Base-by-base conservation (phyloP, 805 yeast species). In the Wickerhamomyces rabaulensis region DNA sequence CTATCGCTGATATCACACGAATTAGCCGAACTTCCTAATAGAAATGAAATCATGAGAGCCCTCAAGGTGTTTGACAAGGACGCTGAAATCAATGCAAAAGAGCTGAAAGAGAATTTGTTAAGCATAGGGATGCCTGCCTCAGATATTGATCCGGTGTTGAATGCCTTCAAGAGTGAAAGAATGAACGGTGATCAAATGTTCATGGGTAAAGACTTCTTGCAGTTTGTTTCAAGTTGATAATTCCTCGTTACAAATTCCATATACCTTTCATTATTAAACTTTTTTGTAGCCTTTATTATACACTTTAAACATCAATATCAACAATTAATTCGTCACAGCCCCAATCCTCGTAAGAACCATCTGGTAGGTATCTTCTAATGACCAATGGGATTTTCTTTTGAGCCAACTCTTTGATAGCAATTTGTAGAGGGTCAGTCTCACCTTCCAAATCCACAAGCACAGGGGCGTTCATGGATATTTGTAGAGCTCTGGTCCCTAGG, bases 341-440 rank as follows among this genome's bases (percentile, higher is more conserved):
- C 99, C 99, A 94, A 65, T 94, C 99, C 70, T 94, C 99, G 61
- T 81, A 92, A 44, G 95, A 80, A 6, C 98, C 96, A 64, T 95
- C 99, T 3, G 99, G 99, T 57, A 94, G 76, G 64, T 89, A 95
- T 68, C 99, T 79, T 77, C 99, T 82, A 42, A 94, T 87, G 40
- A 95, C 95, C 59, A 94, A 76, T 1, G 99, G 99, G 47, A 95
- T 90, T 66, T 91, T 94, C 67, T 87, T 82, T 67, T 94, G 98
- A 1, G 95, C 80, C 52, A 94, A 77, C 68, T 94, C 99, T 68
- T 95, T 94, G 88, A 89, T 85, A 50, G 99, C 97, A 52, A 94
- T 94, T 67, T 91, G 97, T 63, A 94, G 74, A 13, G 99, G 99
- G 66, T 94, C 99, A 3, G 99, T 95, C 67, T 95, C 99, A 62